Percentiles rank a stretch among this genome's conserved stretches.
Evolutionary conservation across 495 filamentous ascomycete genomes (phyloP).

Genomic region (Trichoderma asperelloides): DNA sequence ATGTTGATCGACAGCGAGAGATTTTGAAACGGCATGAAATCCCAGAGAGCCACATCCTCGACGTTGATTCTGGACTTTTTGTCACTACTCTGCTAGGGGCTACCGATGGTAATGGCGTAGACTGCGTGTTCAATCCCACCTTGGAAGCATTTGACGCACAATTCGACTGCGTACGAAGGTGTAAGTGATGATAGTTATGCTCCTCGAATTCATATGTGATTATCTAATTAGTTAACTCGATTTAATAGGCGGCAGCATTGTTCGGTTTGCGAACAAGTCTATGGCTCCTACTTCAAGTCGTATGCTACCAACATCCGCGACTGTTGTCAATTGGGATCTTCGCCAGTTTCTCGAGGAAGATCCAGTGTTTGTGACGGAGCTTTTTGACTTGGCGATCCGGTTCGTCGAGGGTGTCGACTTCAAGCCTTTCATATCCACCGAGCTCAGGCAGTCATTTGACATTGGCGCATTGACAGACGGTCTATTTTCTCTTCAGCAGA

Average conservation of each 20-base stretch:
- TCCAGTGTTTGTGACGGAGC: slow-evolving; percentile 5
- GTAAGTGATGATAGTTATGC: slow-evolving; percentile 7
- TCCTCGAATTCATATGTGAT: not conserved
- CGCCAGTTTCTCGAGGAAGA: not conserved
- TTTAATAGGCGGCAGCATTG: slow-evolving; percentile 14
- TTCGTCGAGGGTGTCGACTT: slow-evolving; percentile 1
- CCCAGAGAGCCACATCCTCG: slow-evolving; percentile 35
- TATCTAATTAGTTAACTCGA: not conserved
- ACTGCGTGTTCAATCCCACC: slow-evolving; percentile 45
- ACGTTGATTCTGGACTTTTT: slow-evolving; percentile 20
- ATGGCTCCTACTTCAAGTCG: not conserved
- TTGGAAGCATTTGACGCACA: slow-evolving; percentile 12
- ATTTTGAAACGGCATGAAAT: slow-evolving; percentile 33
- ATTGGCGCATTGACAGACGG: not conserved
- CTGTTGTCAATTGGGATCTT: slow-evolving; percentile 1
- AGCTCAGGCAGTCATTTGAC: slow-evolving; percentile 11
- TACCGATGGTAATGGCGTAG: slow-evolving; percentile 41
- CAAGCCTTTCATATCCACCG: slow-evolving; percentile 3
- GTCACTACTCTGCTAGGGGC: slow-evolving; percentile 25
- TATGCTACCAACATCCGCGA: not conserved
- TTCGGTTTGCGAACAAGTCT: slow-evolving; percentile 15
- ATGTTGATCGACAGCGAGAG: slow-evolving; percentile 25
- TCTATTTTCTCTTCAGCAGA: not conserved
- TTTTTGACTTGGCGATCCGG: not conserved
- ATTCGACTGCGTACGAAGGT: slow-evolving; percentile 14